These are phyloP conservation scores for Copromyces sp. DNA, from an alignment of 495 filamentous ascomycete genomes.

Conservation along the genomic window DNA sequence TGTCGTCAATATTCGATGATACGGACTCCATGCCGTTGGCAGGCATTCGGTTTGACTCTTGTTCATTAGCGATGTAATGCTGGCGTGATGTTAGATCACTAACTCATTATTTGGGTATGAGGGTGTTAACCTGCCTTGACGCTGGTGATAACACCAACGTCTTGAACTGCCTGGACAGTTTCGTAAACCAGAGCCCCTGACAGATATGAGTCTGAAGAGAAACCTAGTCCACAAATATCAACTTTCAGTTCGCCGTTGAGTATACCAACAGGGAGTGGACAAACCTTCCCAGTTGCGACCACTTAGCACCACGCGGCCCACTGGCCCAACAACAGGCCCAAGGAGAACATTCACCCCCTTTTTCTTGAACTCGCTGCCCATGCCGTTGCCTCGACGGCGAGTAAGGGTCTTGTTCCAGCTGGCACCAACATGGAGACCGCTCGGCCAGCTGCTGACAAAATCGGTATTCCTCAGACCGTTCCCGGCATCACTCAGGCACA, in stretches of 20 bases:
- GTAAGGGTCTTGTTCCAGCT: conserved; percentile 49
- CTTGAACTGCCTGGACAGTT: conserved; percentile 41
- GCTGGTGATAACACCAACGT: conserved; percentile 43
- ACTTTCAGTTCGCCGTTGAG: not conserved
- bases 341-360: conserved; percentile 60
- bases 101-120: not conserved
- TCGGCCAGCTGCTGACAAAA: conserved; percentile 48
- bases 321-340: conserved; percentile 53
- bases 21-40: conserved; percentile 34
- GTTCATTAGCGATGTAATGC: conserved; percentile 58
- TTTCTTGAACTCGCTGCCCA: conserved; percentile 47
- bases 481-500: conserved; percentile 55
- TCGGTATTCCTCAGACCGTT: conserved; percentile 51
- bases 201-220: conserved; percentile 41
- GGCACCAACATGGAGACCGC: conserved; percentile 48
- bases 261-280: not conserved
- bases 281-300: conserved; percentile 49
- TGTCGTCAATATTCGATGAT: conserved; percentile 55
- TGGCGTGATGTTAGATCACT: conserved; percentile 3
- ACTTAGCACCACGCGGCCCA: conserved; percentile 40
- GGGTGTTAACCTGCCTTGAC: conserved; percentile 42
- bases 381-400: conserved; percentile 34
- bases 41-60: conserved; percentile 52
- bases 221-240: conserved; percentile 19
- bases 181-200: conserved; percentile 36